A percentile compares a stretch with the other conserved stretches of the same genome.
phyloP scores from a whole-genome alignment of 2,329 filamentous ascomycete species.

The Aspergillus tubingensis region DNA sequence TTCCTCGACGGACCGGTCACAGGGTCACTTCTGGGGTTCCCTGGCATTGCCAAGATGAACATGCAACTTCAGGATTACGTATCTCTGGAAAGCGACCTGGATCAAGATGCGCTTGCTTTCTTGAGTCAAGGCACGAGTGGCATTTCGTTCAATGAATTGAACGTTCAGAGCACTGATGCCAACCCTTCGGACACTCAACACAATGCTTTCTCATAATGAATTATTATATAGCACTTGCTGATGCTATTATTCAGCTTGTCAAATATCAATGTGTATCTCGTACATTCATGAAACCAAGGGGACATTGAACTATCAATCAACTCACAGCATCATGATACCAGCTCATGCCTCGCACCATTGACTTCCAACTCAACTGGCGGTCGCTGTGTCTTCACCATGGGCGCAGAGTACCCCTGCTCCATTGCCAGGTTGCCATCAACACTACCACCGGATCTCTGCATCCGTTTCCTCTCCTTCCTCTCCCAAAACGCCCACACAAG shows the following conservation, averaged over 20 bases:
- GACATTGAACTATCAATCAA: background rate
- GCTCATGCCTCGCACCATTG: background rate
- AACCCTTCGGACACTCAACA: background rate
- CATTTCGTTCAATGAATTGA: background rate
- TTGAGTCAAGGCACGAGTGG: background rate
- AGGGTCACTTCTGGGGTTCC: background rate
- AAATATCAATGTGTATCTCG: background rate
- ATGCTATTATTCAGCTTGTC: no score
- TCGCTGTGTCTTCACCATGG: background rate
- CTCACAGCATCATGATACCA: background rate
- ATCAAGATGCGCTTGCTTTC: background rate
- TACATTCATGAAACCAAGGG: background rate
- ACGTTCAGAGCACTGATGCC: no score
- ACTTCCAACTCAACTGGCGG: background rate
- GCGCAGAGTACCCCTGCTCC: background rate
- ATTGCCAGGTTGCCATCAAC: background rate
- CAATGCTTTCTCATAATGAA: background rate
- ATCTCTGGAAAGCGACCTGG: background rate
- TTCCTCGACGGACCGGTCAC: background rate
- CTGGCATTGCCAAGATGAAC: background rate
- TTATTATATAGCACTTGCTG: background rate
- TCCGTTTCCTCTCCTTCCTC: background rate
- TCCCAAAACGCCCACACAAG: constrained; percentile 33
- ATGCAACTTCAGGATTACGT: background rate
- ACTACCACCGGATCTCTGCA: background rate